Evolutionary conservation across 2,329 filamentous ascomycete genomes (phyloP).

Genomic region (Cladosporium oxysporum): DNA sequence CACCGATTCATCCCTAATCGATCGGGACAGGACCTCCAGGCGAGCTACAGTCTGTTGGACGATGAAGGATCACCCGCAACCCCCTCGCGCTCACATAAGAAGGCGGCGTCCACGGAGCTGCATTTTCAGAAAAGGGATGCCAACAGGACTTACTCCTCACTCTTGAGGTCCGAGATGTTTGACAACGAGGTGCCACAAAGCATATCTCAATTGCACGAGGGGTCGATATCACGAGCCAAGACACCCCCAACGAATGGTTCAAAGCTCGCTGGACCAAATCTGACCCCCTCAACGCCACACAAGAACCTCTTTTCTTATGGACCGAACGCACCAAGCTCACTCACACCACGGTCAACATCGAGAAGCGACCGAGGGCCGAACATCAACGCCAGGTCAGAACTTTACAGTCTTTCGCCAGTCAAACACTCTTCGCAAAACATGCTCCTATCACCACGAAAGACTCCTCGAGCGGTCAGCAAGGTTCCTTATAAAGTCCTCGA

Average conservation of each 20-base stretch:
- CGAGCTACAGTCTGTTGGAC: conserved; percentile 87
- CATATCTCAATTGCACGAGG: conserved; percentile 64
- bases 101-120: conserved; percentile 83
- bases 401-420: conserved; percentile 94
- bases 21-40: conserved; percentile 87
- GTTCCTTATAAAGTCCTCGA: conserved; percentile 98
- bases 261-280: conserved; percentile 66
- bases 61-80: conserved; percentile 93
- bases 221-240: conserved; percentile 55
- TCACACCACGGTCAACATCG: conserved; percentile 62
- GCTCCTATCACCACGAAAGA: conserved; percentile 84
- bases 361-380: conserved; percentile 86
- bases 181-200: conserved; percentile 84
- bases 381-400: conserved; percentile 83
- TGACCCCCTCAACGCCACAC: conserved; percentile 92
- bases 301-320: conserved; percentile 88
- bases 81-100: conserved; percentile 80
- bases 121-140: conserved; percentile 96
- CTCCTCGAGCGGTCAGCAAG: conserved; percentile 87
- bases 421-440: conserved; percentile 91
- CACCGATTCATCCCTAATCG: conserved; percentile 91
- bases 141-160: conserved; percentile 84
- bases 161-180: conserved; percentile 89
- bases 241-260: conserved; percentile 73
- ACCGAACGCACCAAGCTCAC: conserved; percentile 83